Evolutionary conservation across 306 rosid genomes (phyloP).

Genomic region (Citrullus amarus): DNA sequence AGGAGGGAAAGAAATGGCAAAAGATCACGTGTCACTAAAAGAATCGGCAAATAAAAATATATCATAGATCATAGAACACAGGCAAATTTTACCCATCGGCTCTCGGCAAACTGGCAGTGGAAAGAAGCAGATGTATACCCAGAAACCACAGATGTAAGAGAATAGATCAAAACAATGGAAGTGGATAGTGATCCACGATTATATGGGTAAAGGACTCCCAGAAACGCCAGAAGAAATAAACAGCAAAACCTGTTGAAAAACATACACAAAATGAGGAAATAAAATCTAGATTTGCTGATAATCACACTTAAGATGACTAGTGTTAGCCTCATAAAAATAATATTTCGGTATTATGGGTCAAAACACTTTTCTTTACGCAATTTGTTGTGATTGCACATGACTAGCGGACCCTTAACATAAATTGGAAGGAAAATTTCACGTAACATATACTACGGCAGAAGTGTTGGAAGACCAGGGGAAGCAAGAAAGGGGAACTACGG

Average conservation of each 20-base stretch:
- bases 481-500: background rate
- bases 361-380: background rate
- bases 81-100: conserved; percentile 56
- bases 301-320: background rate
- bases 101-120: conserved; percentile 45
- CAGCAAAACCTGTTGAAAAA: conserved; percentile 41
- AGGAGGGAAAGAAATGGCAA: background rate
- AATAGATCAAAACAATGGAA: conserved; percentile 37
- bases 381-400: background rate
- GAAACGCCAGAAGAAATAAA: conserved; percentile 49
- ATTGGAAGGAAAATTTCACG: background rate
- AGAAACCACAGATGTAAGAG: conserved; percentile 50
- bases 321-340: background rate
- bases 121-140: conserved; percentile 76
- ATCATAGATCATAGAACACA: background rate
- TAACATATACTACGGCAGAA: background rate
- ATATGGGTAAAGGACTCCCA: conserved; percentile 65
- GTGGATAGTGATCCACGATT: conserved; percentile 62
- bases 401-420: background rate
- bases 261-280: conserved; percentile 1
- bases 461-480: background rate
- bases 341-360: background rate
- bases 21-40: background rate
- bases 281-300: background rate
- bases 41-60: background rate